Base-by-base conservation (phyloP, 2,329 filamentous ascomycete genomes). In the Pestalotiopsis sp. region DNA sequence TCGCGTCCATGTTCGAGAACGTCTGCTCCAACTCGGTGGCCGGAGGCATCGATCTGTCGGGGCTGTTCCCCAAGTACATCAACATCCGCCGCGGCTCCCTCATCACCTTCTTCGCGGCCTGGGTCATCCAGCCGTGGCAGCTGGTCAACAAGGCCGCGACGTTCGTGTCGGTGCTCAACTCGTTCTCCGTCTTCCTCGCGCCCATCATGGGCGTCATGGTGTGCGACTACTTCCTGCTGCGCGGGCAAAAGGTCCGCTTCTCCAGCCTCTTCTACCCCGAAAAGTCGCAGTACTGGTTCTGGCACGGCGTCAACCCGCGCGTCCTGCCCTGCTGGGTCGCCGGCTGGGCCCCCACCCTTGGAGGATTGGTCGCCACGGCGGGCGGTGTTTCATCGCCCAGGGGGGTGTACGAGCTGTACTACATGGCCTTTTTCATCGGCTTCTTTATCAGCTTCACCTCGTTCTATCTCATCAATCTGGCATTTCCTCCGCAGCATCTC, bases 311-410 rank as follows among this genome's bases (percentile, higher is more conserved):
- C 64, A 83, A 83, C 65, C 81, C 78, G 78, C 72, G 80, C 4
- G 79, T 79, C 0, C 73, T 82, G 23, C 76, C 78, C 3, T 77
- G 80, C 11, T 84, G 82, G 82, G 72, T 80, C 0, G 80, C 78
- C 60, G 82, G 82, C 3, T 82, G 80, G 79, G 79, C 78, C n/a
- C 81, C 80, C 2, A 83, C 80, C 0, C 76, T 84, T 64, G 76
- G 82, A 9, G 79, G 81, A 14, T 70, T 82, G 59, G 64, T 83
- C 23, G 73, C 80, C 63, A 80, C 77, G 5, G 77, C 80, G 9
- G 68, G 77, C 23, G 73, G 77, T 58, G 76, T 66, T 7, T 61
- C 70, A 69, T 20, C 68, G 38, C 69, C 69, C 5, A 60, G 61
- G n/a, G 69, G 66, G 4, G 45, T 71, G 6, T 64, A 52, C 38